phyloP scores from a whole-genome alignment of 768 basidiomycete genomes.

The Hericium alpestre region DNA sequence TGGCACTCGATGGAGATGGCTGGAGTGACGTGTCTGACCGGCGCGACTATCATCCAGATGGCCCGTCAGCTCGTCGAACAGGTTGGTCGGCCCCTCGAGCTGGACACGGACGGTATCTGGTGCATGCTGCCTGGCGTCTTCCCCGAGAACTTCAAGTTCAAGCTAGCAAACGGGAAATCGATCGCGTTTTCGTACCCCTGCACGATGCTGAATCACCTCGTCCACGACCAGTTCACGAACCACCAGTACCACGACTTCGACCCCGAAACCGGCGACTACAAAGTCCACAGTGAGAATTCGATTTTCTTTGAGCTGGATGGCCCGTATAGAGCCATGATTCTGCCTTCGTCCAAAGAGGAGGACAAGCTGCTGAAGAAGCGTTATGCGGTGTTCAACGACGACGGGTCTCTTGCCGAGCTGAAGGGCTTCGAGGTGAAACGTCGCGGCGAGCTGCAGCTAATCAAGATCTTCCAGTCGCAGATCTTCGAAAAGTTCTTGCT shows the following conservation, averaged over 20 bases:
- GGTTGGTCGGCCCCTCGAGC: constrained; percentile 91
- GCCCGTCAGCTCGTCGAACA: constrained; percentile 94
- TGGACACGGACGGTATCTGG: constrained; percentile 99
- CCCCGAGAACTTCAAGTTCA: constrained; percentile 96
- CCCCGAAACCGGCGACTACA: constrained; percentile 73
- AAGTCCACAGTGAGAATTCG: constrained; percentile 87
- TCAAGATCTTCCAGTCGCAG: constrained; percentile 98
- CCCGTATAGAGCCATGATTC: constrained; percentile 97
- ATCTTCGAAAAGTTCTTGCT: constrained; percentile 97
- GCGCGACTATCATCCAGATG: constrained; percentile 98
- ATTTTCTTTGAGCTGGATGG: constrained; percentile 99
- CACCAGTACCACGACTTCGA: constrained; percentile 95
- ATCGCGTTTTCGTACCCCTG: constrained; percentile 93
- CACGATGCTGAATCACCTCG: constrained; percentile 98
- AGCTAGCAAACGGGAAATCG: constrained; percentile 76
- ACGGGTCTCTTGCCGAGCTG: constrained; percentile 93
- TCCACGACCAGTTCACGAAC: constrained; percentile 91
- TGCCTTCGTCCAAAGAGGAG: constrained; percentile 98
- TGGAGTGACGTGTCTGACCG: constrained; percentile 95
- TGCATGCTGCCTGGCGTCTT: constrained; percentile 98
- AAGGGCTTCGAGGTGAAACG: constrained; percentile 99
- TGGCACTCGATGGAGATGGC: constrained; percentile 99
- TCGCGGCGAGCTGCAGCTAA: constrained; percentile 91
- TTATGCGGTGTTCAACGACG: constrained; percentile 97
- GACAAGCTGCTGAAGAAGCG: constrained; percentile 97